A percentile compares a stretch with the other conserved stretches of the same genome.
phyloP scores from a whole-genome alignment of 768 basidiomycete genomes.

The Pleurotus platypus region DNA sequence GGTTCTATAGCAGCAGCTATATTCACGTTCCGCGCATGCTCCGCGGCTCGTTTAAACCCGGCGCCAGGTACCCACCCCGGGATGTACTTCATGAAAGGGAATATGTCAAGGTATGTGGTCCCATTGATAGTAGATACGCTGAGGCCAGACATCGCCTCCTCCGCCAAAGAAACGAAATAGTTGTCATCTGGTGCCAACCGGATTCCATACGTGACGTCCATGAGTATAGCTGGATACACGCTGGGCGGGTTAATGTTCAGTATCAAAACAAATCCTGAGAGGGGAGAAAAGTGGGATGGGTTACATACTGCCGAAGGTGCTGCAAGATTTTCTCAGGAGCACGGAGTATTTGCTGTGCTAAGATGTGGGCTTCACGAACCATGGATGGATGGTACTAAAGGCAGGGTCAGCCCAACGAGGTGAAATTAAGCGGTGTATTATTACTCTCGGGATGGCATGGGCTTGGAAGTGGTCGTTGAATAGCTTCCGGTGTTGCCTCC shows the following conservation, averaged over 20 bases:
- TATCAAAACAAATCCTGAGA: background rate
- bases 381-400: background rate
- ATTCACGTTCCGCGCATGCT: background rate
- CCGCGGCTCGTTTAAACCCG: constrained; percentile 12
- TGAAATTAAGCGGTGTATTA: background rate
- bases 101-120: background rate
- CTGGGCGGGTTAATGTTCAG: background rate
- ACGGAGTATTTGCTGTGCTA: background rate
- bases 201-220: background rate
- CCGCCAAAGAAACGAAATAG: background rate
- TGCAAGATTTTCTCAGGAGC: background rate
- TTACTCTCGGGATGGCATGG: background rate
- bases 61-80: background rate
- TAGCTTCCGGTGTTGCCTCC: background rate
- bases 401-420: background rate
- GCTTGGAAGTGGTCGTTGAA: background rate
- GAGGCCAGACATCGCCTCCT: background rate
- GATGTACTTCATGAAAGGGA: background rate
- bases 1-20: constrained; percentile 5
- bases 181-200: background rate
- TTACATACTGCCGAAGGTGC: background rate
- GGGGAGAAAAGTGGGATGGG: background rate
- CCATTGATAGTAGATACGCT: background rate
- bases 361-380: background rate
- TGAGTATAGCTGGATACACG: background rate